Base-by-base conservation (phyloP, 371 early-diverging fungal species). In the Sporodiniella umbellata region DNA sequence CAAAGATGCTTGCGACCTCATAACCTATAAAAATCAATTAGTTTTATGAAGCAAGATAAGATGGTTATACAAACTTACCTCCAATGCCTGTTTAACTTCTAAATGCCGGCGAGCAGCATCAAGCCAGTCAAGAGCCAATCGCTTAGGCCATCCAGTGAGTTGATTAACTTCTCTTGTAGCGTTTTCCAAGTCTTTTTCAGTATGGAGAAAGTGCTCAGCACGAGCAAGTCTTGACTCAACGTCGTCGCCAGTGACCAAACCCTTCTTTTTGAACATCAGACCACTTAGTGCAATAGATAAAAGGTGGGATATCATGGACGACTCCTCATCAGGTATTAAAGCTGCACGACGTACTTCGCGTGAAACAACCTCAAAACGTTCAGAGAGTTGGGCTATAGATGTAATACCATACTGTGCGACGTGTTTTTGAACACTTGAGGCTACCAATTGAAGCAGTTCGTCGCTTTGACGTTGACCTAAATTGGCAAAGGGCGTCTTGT, bases 151-250 rank as follows among this genome's bases (percentile, higher is more conserved):
- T 8, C 98, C 97, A 48, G 72, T 81, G 51, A 98, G 78, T 66
- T 93, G 94, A 67, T 97, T 97, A 54, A 96, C 54, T 66, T 98
- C 97, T 51, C 97, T 78, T 17, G 94, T 72, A n/a, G 95, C 96
- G 42, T 72, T 73, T 45, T 96, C 96, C 49, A 98, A 61, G 66
- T 96, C 92, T 33, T 82, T 83, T 45, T 83, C 79, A 30, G 68
- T 59, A 17, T 60, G 50, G 45, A 98, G 68, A 63, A 88, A 86
- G 60, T 83, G 82, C 59, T 90, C 79, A 14, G 90, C 72, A 46
- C 98, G 85, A 8, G 95, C 87, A 40, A 96, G 60, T 45, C 95
- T 78, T 1, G 94, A 77, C 58, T 98, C 96, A n/a, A 92, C 81
- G 64, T 95, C 96, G 35, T 84, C 81, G 28, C 96, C 97, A 48